Base-by-base conservation (phyloP, 139 green algal genomes). In the Micractinium conductrix region DNA sequence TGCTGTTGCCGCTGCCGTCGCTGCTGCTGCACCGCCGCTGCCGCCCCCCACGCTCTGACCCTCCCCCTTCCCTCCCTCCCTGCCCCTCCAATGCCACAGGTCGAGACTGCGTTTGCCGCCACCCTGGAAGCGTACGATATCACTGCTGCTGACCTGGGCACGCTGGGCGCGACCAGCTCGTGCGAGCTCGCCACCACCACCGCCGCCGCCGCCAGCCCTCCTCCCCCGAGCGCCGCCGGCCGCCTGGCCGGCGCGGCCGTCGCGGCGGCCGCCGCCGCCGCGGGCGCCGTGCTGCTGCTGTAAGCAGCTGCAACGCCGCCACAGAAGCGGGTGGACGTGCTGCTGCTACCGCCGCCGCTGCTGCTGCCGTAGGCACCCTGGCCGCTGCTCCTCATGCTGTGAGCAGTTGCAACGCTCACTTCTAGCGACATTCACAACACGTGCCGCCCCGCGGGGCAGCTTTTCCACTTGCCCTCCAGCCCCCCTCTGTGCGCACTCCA, bases 141-240 rank as follows among this genome's bases (percentile, higher is more conserved):
- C 74, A 81, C 74, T 12, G 22, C 74, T 28, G 74, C 38, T 0
- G 74, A 81, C 19, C n/a, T 81, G 33, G 74, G 74, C 50, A 35
- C 1, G 30, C 38, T 81, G 38, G 37, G 37, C 50, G 50, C 50
- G 28, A 35, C 50, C 50, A 68, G 50, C 14, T 16, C 24, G 4
- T 81, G 74, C 74, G 16, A 24, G 26, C 43, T 40, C 9, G 43
- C n/a, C 33, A 14, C 33, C 37, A 14, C 60, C 26, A 12, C 60
- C 24, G 43, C n/a, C 33, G 33, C 33, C 37, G 33, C 60, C 26
- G 24, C 60, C 24, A 26, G 14, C 65, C 42, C n/a, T 12, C 65
- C 65, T 37, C 33, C 65, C 63, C 21, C n/a, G 12, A 19, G 65
- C 10, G 65, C 33, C 33, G 65, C 65, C 17, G 65, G 33, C n/a